Conservation (phyloP, 495 filamentous ascomycete species). For the Penicillium roqueforti region DNA sequence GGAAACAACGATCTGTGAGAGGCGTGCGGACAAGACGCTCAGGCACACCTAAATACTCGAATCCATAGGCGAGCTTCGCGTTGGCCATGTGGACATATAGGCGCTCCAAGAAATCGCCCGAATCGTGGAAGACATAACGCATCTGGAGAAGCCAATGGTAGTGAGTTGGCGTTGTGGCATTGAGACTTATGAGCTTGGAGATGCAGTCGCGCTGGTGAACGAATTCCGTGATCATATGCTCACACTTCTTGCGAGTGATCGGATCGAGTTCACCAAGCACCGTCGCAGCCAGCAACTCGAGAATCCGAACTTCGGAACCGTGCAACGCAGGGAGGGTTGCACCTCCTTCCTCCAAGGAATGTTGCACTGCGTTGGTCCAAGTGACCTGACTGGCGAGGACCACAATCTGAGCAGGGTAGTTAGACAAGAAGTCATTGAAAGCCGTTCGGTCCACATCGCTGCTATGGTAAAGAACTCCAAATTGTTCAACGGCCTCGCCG, state of each 20-base stretch:
- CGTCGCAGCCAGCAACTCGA: conserved; percentile 76
- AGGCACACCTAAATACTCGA: conserved; percentile 94
- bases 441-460: conserved; percentile 59
- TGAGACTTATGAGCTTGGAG: conserved; percentile 69
- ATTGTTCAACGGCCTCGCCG: conserved; percentile 74
- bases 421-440: conserved; percentile 70
- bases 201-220: conserved; percentile 95
- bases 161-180: conserved; percentile 74
- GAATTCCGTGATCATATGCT: conserved; percentile 97
- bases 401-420: conserved; percentile 90
- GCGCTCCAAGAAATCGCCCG: conserved; percentile 76
- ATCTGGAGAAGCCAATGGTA: conserved; percentile 96
- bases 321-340: conserved; percentile 60
- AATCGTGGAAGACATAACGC: conserved; percentile 84
- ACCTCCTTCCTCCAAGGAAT: conserved; percentile 66
- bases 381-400: conserved; percentile 93
- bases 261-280: conserved; percentile 88
- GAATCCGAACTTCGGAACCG: conserved; percentile 71
- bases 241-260: conserved; percentile 89
- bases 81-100: conserved; percentile 96
- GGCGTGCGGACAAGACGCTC: conserved; percentile 95
- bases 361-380: conserved; percentile 84
- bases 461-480: conserved; percentile 62
- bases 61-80: conserved; percentile 89
- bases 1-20: conserved; percentile 95